Percentiles rank a stretch among this genome's conserved stretches.
These are phyloP conservation scores for Xylaria scruposa DNA, from an alignment of 495 filamentous ascomycete species.

Conservation along the genomic window DNA sequence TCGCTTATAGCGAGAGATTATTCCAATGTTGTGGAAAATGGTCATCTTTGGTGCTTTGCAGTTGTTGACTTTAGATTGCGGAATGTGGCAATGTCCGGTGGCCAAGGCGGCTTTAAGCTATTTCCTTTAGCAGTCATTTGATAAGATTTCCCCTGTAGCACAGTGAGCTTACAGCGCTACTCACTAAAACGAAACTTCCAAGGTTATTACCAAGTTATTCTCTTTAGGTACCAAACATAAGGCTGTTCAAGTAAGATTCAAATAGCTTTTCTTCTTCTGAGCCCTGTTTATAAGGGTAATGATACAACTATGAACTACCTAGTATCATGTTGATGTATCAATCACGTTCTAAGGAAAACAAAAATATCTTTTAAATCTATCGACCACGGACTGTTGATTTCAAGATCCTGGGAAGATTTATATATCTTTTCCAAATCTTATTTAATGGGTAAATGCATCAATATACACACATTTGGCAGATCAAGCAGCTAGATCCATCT, in stretches of 20 bases:
- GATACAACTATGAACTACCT: background rate
- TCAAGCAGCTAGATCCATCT: too few relatives aligned
- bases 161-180: background rate
- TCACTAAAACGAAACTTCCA: background rate
- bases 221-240: too few relatives aligned
- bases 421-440: background rate
- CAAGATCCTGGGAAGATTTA: background rate
- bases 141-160: conserved; percentile 7
- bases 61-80: background rate
- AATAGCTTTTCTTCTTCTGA: background rate
- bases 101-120: conserved; percentile 5
- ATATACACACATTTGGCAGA: background rate
- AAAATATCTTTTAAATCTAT: background rate
- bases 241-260: background rate
- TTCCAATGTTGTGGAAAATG: background rate
- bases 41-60: background rate
- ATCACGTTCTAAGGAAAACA: too few relatives aligned
- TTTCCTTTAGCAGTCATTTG: background rate
- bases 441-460: background rate
- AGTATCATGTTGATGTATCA: too few relatives aligned
- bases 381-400: background rate
- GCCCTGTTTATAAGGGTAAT: background rate
- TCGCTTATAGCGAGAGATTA: background rate
- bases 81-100: conserved; percentile 4
- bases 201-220: too few relatives aligned